Evolutionary conservation across 495 filamentous ascomycete species (phyloP).

Genomic region (Evernia prunastri): DNA sequence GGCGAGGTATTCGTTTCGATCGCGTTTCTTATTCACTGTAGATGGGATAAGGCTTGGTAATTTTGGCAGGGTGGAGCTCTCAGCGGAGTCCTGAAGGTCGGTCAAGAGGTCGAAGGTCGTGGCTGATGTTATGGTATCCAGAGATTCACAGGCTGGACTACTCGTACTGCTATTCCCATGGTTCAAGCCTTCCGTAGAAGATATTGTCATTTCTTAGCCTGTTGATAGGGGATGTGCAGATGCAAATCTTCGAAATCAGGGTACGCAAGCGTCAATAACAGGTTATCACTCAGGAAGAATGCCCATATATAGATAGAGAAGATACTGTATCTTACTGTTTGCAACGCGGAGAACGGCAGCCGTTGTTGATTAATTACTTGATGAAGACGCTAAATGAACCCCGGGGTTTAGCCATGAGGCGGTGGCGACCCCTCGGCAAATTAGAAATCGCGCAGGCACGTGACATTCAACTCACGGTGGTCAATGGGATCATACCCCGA

Average conservation of each 20-base stretch:
- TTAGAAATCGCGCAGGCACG: too few relatives aligned
- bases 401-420: too few relatives aligned
- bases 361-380: too few relatives aligned
- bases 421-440: too few relatives aligned
- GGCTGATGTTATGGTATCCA: conserved; percentile 1
- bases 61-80: background rate
- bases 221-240: background rate
- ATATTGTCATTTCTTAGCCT: background rate
- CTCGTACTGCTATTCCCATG: background rate
- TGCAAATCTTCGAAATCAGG: background rate
- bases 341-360: too few relatives aligned
- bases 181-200: background rate
- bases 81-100: background rate
- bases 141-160: background rate
- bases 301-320: too few relatives aligned
- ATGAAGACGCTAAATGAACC: too few relatives aligned
- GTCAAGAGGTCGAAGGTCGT: background rate
- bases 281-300: too few relatives aligned
- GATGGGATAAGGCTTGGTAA: background rate
- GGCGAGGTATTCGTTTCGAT: conserved; percentile 13
- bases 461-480: too few relatives aligned
- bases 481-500: too few relatives aligned
- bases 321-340: too few relatives aligned
- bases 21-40: conserved; percentile 3
- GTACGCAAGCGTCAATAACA: background rate